These are phyloP conservation scores for Phytophthora citrophthora DNA, from an alignment of 352 stramenopile genomes.

Conservation along the genomic window DNA sequence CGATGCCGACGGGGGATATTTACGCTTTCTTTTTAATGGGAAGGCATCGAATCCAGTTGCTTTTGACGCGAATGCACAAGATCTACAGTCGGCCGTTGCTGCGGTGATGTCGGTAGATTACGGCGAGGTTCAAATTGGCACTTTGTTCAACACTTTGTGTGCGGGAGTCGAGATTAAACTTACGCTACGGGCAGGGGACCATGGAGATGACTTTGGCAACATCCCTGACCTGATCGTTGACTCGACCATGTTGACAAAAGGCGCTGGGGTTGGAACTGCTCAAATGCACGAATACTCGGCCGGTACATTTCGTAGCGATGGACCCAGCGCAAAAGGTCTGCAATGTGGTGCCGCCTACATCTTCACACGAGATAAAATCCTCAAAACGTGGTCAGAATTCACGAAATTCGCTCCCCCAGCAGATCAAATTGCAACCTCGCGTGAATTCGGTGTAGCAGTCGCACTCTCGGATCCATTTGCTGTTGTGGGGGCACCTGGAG, in stretches of 20 bases:
- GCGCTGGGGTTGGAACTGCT: conserved; percentile 26
- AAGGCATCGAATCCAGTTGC: conserved; percentile 59
- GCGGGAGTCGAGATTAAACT: conserved; percentile 58
- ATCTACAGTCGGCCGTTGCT: conserved; percentile 61
- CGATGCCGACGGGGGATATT: conserved; percentile 73
- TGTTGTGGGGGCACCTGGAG: conserved; percentile 64
- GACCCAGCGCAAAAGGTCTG: conserved; percentile 60
- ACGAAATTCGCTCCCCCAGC: conserved; percentile 62
- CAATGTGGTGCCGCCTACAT: conserved; percentile 79
- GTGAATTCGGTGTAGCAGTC: conserved; percentile 66
- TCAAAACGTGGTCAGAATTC: conserved; percentile 58
- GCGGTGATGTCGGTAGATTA: conserved; percentile 61
- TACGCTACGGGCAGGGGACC: conserved; percentile 58
- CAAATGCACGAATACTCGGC: conserved; percentile 60
- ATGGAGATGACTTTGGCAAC: conserved; percentile 61
- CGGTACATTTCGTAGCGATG: conserved; percentile 71
- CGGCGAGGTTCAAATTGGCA: conserved; percentile 58
- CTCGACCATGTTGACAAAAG: conserved; percentile 48
- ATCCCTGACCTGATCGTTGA: conserved; percentile 67
- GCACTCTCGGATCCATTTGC: conserved; percentile 58
- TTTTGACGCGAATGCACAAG: conserved; percentile 60
- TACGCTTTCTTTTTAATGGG: conserved; percentile 67
- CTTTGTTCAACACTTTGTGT: conserved; percentile 61
- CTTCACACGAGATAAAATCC: conserved; percentile 43
- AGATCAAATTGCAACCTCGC: conserved; percentile 41